Percentiles rank a stretch among this genome's conserved stretches.
Evolutionary conservation across 2,329 filamentous ascomycete species (phyloP).

Genomic region (Pestalotiopsis sp.): DNA sequence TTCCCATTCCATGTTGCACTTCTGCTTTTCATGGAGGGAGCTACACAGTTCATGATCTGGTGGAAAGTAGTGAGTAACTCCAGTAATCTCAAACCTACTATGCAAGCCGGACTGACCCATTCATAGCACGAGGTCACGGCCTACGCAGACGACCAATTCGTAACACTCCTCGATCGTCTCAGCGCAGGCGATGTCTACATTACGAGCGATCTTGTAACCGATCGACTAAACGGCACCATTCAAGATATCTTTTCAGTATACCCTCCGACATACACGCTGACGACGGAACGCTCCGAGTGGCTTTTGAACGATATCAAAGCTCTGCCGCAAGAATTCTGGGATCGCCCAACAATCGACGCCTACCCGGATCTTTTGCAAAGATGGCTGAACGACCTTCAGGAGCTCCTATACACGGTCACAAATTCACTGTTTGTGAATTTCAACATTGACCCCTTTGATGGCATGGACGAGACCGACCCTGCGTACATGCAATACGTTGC

Average conservation of each 20-base stretch:
- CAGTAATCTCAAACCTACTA: background rate
- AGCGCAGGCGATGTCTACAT: background rate
- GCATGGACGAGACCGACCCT: background rate
- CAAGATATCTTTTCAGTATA: background rate
- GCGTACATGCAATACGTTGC: background rate
- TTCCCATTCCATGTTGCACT: slow-evolving; percentile 66
- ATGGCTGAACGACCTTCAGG: slow-evolving; percentile 5
- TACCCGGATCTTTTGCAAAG: slow-evolving; percentile 1
- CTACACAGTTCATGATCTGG: slow-evolving; percentile 56
- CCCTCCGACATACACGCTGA: background rate
- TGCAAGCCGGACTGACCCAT: background rate
- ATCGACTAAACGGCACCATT: slow-evolving; percentile 2
- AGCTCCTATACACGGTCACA: slow-evolving; percentile 14
- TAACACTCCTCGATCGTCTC: slow-evolving; percentile 6
- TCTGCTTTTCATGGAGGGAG: slow-evolving; percentile 63
- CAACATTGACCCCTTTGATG: slow-evolving; percentile 13
- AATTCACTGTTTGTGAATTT: slow-evolving; percentile 18
- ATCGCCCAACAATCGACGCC: background rate
- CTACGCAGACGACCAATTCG: slow-evolving; percentile 29
- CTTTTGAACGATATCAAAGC: slow-evolving; percentile 12
- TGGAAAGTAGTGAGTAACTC: slow-evolving; percentile 32
- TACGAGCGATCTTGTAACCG: slow-evolving; percentile 15
- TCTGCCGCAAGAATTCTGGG: slow-evolving; percentile 2
- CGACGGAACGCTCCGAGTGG: background rate
- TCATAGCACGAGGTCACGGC: slow-evolving; percentile 10